A percentile compares a stretch with the other conserved stretches of the same genome.
Evolutionary conservation across 2,329 filamentous ascomycete genomes (phyloP).

Genomic region (Neoscytalidium dimidiatum): DNA sequence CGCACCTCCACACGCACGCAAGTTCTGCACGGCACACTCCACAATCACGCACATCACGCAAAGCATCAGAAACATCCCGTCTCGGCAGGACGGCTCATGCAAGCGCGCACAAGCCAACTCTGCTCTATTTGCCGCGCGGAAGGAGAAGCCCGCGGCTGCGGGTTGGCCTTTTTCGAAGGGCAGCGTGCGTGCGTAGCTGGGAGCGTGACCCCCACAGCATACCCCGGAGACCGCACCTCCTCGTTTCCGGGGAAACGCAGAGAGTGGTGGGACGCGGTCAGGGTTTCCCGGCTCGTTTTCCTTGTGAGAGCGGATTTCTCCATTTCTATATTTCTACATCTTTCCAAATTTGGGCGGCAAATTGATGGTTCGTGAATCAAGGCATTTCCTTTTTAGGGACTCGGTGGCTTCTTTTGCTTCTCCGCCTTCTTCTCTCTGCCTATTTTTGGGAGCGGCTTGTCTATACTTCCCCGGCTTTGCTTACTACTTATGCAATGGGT

Average conservation of each 20-base stretch:
- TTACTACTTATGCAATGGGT: slow-evolving; percentile 3
- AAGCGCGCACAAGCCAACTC: not conserved
- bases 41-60: slow-evolving; percentile 8
- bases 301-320: not conserved
- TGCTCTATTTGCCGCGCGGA: not conserved
- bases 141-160: not conserved
- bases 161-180: not conserved
- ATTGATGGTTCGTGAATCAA: not conserved
- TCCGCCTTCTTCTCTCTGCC: not conserved
- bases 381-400: not conserved
- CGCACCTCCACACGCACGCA: not conserved
- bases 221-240: too few species aligned
- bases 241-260: too few species aligned
- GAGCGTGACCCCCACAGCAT: too few species aligned
- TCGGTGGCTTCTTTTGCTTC: not conserved
- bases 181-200: too few species aligned
- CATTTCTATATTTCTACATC: not conserved
- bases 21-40: slow-evolving; percentile 9
- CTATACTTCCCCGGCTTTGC: not conserved
- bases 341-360: not conserved
- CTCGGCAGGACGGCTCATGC: not conserved
- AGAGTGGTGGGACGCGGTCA: not conserved
- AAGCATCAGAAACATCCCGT: not conserved
- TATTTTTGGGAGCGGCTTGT: not conserved
- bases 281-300: not conserved